Base-by-base conservation (phyloP, 208 protist genomes). In the Leishmania mexicana region DNA sequence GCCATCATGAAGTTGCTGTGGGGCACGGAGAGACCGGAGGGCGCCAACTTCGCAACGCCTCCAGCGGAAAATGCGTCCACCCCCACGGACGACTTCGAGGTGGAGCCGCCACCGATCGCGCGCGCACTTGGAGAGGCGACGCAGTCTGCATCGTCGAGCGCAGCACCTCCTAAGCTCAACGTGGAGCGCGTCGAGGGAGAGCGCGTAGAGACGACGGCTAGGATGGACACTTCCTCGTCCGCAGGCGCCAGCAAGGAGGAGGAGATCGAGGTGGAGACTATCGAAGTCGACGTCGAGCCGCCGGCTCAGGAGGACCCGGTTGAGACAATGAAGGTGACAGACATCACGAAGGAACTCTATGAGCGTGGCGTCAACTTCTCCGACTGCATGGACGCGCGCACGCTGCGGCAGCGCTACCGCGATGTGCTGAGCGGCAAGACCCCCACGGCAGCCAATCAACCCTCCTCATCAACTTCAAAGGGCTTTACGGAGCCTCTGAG, bases 341-440 rank as follows among this genome's bases (percentile, higher is more conserved):
- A 98, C 83, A 97, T 98, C 76, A 98, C 95, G 6, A 94, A 92
- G 74, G 91, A 98, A 42, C 87, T 98, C 40, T 97, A 96, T 81
- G 95, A 96, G 76, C 86, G 87, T 17, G 94, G 94, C 57, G 85
- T 98, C 17, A 95, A 97, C 83, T 98, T 98, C 79, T 95, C 94
- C 42, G 94, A 98, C 80, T 98, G 95, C 80, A 90, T 97, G 51
- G 94, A 98, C 54, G 95, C 91, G 1, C 83, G 88, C 17, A 91
- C 93, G 3, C 88, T 98, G 62, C 90, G 95, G 19, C 91, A 96
- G 86, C 91, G 94, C 45, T 98, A 97, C 81, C 88, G 90, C 60
- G 95, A 97, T 74, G 90, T 96, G 4, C 81, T 95, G 4, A 86
- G 78, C 35, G 93, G 93, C 35, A 95, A 93, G 76, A 87, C 95